phyloP scores from a whole-genome alignment of 1,284 basidiomycete genomes.

The Microstroma glucosiphilum region DNA sequence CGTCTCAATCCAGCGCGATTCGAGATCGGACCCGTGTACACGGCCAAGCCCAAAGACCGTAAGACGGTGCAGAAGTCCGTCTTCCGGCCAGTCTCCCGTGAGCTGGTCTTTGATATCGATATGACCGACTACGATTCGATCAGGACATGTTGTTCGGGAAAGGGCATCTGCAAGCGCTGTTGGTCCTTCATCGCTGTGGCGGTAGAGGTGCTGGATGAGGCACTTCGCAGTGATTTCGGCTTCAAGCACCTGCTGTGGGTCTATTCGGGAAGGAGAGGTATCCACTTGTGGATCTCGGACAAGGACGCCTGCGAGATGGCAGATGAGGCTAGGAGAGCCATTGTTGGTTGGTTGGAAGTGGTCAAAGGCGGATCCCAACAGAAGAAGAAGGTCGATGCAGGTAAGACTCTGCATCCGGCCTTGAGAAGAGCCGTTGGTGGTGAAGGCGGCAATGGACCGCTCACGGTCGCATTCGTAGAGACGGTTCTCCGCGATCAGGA shows the following conservation, averaged over 20 bases:
- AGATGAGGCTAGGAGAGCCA: constrained; percentile 79
- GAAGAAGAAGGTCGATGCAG: constrained; percentile 71
- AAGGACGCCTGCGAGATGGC: constrained; percentile 76
- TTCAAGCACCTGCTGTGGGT: constrained; percentile 80
- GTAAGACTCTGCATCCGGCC: constrained; percentile 49
- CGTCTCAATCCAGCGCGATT: constrained; percentile 61
- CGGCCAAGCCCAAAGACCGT: constrained; percentile 80
- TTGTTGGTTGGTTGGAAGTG: constrained; percentile 82
- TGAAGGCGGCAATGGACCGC: constrained; percentile 53
- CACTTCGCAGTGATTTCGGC: constrained; percentile 76
- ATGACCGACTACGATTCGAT: constrained; percentile 99
- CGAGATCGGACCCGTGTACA: constrained; percentile 93
- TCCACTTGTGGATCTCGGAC: constrained; percentile 97
- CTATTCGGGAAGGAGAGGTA: constrained; percentile 94
- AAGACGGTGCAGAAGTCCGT: constrained; percentile 72
- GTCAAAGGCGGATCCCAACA: constrained; percentile 71
- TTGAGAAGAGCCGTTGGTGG: constrained; percentile 43
- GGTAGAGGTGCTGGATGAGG: constrained; percentile 75
- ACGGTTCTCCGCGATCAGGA: constrained; percentile 81
- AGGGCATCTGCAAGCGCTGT: constrained; percentile 84
- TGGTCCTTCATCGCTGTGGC: constrained; percentile 93
- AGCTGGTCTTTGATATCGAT: constrained; percentile 98
- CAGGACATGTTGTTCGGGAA: constrained; percentile 87
- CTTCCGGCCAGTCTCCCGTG: constrained; percentile 73
- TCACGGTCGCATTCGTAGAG: constrained; percentile 59